Evolutionary conservation across 768 basidiomycete species (phyloP).

Genomic region (Agrocybe praecox): DNA sequence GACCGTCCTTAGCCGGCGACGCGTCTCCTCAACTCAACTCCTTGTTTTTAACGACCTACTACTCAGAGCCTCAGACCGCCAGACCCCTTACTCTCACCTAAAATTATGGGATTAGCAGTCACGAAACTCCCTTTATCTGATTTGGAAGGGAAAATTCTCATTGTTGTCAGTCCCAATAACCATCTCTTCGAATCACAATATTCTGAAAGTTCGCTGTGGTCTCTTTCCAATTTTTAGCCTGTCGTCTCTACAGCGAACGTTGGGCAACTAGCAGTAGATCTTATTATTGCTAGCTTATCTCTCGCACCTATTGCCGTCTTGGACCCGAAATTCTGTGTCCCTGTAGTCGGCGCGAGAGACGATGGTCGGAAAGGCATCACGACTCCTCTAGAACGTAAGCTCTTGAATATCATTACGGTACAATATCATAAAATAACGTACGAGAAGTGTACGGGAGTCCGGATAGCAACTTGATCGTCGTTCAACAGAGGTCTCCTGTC

Average conservation of each 20-base stretch:
- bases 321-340: constrained; percentile 63
- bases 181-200: background rate
- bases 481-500: constrained; percentile 82
- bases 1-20: background rate
- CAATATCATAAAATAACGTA: constrained; percentile 7
- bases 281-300: constrained; percentile 68
- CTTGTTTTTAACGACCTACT: background rate
- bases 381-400: constrained; percentile 76
- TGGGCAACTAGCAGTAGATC: constrained; percentile 75
- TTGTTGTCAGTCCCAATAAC: constrained; percentile 40
- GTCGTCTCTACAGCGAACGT: constrained; percentile 83
- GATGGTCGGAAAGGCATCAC: constrained; percentile 62
- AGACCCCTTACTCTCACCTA: background rate
- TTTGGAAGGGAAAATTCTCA: constrained; percentile 41
- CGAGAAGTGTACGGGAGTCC: constrained; percentile 64
- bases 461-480: constrained; percentile 50
- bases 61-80: background rate
- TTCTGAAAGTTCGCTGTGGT: background rate
- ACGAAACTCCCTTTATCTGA: constrained; percentile 21
- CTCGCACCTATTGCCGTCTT: constrained; percentile 65
- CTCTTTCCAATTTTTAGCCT: constrained; percentile 42
- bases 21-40: background rate
- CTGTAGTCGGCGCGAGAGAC: constrained; percentile 76
- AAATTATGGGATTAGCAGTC: constrained; percentile 37
- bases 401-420: background rate